Percentiles rank a stretch among this genome's conserved stretches.
Evolutionary conservation across 495 filamentous ascomycete species (phyloP).

Genomic region (Thozetella sp.): DNA sequence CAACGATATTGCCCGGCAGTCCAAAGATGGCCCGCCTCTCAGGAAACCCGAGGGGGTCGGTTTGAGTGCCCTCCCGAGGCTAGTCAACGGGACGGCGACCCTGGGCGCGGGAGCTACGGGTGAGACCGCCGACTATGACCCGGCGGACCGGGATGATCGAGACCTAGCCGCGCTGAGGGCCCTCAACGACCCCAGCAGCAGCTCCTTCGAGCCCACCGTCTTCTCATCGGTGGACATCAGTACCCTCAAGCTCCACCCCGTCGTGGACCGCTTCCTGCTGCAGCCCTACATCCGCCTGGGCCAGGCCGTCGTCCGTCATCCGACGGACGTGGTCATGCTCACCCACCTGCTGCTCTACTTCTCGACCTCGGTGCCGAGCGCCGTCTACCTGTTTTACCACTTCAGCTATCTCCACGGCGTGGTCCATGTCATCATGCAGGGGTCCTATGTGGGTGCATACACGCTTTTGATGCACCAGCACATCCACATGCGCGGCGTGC

Average conservation of each 20-base stretch:
- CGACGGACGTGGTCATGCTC: conserved; percentile 62
- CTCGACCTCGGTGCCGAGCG: conserved; percentile 67
- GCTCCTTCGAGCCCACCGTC: conserved; percentile 30
- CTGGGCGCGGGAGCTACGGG: not conserved
- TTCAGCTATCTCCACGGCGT: conserved; percentile 70
- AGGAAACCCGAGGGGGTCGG: not conserved
- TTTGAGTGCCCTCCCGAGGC: not conserved
- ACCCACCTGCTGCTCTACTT: conserved; percentile 77
- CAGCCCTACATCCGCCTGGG: conserved; percentile 27
- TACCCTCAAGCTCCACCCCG: conserved; percentile 19
- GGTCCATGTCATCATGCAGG: conserved; percentile 61
- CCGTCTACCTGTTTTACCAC: conserved; percentile 59
- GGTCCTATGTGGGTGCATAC: conserved; percentile 69
- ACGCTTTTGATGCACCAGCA: conserved; percentile 84
- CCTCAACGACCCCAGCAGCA: conserved; percentile 50
- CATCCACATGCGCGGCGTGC: conserved; percentile 74
- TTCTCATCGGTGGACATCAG: conserved; percentile 34
- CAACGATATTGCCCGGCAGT: conserved; percentile 7
- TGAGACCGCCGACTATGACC: not conserved
- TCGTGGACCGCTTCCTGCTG: conserved; percentile 44
- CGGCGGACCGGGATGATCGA: not conserved
- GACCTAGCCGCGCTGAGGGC: conserved; percentile 42
- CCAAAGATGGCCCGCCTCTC: not conserved
- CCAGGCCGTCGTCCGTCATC: conserved; percentile 21
- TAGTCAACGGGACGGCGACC: not conserved